These are phyloP conservation scores for Schoenoplectus tabernaemontani DNA, from an alignment of 202 grass and related monocot species.

Conservation along the genomic window DNA sequence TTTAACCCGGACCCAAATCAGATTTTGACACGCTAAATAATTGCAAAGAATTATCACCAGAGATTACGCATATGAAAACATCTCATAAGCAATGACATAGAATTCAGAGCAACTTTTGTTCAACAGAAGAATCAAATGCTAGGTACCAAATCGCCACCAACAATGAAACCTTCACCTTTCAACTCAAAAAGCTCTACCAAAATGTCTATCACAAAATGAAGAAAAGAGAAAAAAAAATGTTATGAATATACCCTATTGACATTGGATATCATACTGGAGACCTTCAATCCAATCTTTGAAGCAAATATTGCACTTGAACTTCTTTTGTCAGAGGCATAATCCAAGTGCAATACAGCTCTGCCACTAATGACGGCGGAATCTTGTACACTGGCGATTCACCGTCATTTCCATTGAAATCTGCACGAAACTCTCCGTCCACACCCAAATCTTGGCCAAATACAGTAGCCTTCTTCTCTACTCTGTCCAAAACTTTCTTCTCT, in stretches of 20 bases:
- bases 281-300: slow-evolving; percentile 66
- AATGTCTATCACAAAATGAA: not conserved
- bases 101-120: not conserved
- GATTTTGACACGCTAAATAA: too few relatives aligned
- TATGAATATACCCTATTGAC: not conserved
- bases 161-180: not conserved
- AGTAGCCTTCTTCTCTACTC: slow-evolving; percentile 60
- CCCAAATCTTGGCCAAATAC: slow-evolving; percentile 79
- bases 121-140: not conserved
- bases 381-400: slow-evolving; percentile 40
- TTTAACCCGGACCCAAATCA: too few relatives aligned
- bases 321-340: slow-evolving; percentile 98
- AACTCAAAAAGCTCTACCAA: not conserved
- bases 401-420: not conserved
- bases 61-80: not conserved
- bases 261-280: not conserved
- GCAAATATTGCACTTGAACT: slow-evolving; percentile 75
- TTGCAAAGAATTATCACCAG: not conserved
- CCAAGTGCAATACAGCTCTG: slow-evolving; percentile 57
- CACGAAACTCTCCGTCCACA: slow-evolving; percentile 24
- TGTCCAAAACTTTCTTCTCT: slow-evolving; percentile 47
- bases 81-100: too few relatives aligned
- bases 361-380: slow-evolving; percentile 63
- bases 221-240: not conserved
- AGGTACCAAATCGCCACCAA: not conserved